Evolutionary conservation across 177 flowering plant species (phyloP).

Genomic region (Vitis hybrid): DNA sequence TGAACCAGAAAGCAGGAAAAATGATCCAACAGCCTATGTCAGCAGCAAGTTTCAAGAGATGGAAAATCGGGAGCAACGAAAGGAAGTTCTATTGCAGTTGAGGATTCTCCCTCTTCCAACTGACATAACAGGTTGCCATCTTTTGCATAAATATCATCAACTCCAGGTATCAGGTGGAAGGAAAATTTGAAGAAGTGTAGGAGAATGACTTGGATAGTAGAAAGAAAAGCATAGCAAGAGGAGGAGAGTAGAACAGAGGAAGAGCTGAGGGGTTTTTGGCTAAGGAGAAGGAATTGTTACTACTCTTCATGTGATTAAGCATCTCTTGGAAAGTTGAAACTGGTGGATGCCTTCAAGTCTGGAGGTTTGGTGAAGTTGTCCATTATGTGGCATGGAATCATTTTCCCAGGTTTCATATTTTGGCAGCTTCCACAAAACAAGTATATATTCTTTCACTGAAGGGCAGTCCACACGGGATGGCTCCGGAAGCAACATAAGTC

Average conservation of each 20-base stretch:
- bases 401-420: conserved; percentile 55
- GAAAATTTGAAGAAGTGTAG: too few species aligned
- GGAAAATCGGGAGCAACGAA: conserved; percentile 46
- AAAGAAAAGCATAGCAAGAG: too few species aligned
- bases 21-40: conserved; percentile 50
- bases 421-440: conserved; percentile 53
- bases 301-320: too few species aligned
- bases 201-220: too few species aligned
- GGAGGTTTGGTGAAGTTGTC: conserved; percentile 72
- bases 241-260: too few species aligned
- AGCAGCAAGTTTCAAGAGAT: conserved; percentile 64
- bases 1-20: conserved; percentile 76
- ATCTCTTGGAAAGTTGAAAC: conserved; percentile 83
- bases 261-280: too few species aligned
- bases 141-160: conserved; percentile 52
- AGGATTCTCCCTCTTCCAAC: conserved; percentile 43
- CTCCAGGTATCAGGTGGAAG: conserved; percentile 85
- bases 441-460: too few species aligned
- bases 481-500: too few species aligned
- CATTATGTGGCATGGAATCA: conserved; percentile 93
- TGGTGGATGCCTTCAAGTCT: conserved; percentile 74
- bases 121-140: conserved; percentile 55
- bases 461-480: too few species aligned
- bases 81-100: conserved; percentile 44
- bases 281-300: too few species aligned